Evolutionary conservation across 768 basidiomycete genomes (phyloP), one percentile per base, ranked within the genome.

Genomic region (Mycena venus): DNA sequence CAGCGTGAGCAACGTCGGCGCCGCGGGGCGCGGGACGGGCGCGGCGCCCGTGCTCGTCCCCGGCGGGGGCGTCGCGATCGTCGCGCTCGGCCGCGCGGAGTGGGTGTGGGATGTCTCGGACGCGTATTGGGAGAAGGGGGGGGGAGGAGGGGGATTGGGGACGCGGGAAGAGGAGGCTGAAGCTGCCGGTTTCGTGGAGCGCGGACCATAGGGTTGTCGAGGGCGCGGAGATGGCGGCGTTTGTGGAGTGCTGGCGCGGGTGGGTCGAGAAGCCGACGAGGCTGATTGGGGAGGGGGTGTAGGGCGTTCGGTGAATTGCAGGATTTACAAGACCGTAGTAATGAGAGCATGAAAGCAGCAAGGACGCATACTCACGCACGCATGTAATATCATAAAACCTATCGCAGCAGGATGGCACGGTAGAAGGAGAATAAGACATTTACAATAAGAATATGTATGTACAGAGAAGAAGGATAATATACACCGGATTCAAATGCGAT

Each of bases 131-230:
- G 31, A 12, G 36, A 27, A 56, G 29, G 25, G 75, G 73, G 42
- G 17, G 76, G 83, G 60, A 76, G 83, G 72, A 68, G 82, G 78
- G 80, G 79, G 78, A 72, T 73, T 86, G 58, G 17, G 27, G 31
- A 38, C 42, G 63, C 3, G 68, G 73, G 15, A 74, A 61, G 29
- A 40, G 71, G 49, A 36, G 75, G 42, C 59, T 70, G 44, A 70
- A 71, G 29, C 80, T 93, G 44, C 89, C 89, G 12, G 85, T 96
- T 6, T 94, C 93, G 75, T 97, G 96, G 94, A 91, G 91, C 73
- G 96, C 93, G 59, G 96, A 97, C 77, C 96, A 97, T 83, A 85
- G 96, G 19, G 91, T 97, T 9, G 91, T 96, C 12, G 96, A 97
- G 80, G 96, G 96, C 5, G 96, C 95, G 1, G 96, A 97, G 84